Evolutionary conservation across 768 basidiomycete species (phyloP).

Genomic region (Vararia minispora): DNA sequence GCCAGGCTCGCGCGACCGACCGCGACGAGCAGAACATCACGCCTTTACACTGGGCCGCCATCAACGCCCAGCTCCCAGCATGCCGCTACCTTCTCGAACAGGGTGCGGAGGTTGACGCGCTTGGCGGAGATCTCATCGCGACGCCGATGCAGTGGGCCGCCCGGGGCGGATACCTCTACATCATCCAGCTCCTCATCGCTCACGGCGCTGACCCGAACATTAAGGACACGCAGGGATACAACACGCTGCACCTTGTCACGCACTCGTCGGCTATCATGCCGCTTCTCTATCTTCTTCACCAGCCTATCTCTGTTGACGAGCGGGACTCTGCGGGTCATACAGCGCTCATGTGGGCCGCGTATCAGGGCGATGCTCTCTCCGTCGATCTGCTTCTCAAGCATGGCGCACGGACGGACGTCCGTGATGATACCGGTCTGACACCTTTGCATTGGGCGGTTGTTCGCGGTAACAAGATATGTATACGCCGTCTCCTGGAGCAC

Average conservation of each 20-base stretch:
- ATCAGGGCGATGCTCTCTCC: constrained; percentile 94
- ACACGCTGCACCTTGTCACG: constrained; percentile 88
- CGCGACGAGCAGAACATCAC: constrained; percentile 88
- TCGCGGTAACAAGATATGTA: constrained; percentile 81
- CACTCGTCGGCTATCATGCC: constrained; percentile 95
- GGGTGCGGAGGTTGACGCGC: constrained; percentile 89
- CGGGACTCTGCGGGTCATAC: constrained; percentile 91
- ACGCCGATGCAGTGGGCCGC: constrained; percentile 99
- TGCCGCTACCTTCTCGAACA: constrained; percentile 83
- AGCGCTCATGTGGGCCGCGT: constrained; percentile 96
- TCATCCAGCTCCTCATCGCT: constrained; percentile 84
- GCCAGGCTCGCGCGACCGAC: constrained; percentile 60
- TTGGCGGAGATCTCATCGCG: constrained; percentile 88
- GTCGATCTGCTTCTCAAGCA: constrained; percentile 85
- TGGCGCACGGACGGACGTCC: constrained; percentile 67
- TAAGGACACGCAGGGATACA: constrained; percentile 90
- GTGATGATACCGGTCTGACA: constrained; percentile 74
- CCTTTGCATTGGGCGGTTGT: constrained; percentile 98
- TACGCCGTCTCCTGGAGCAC: constrained; percentile 74
- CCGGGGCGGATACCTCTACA: constrained; percentile 90
- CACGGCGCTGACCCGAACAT: constrained; percentile 91
- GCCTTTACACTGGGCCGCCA: constrained; percentile 95
- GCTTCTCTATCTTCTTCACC: constrained; percentile 81
- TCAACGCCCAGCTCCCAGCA: constrained; percentile 87
- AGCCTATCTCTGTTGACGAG: constrained; percentile 87